A percentile compares a stretch with the other conserved stretches of the same genome.
Conservation (phyloP, 352 stramenopile genomes). For the Phytophthora multivora region DNA sequence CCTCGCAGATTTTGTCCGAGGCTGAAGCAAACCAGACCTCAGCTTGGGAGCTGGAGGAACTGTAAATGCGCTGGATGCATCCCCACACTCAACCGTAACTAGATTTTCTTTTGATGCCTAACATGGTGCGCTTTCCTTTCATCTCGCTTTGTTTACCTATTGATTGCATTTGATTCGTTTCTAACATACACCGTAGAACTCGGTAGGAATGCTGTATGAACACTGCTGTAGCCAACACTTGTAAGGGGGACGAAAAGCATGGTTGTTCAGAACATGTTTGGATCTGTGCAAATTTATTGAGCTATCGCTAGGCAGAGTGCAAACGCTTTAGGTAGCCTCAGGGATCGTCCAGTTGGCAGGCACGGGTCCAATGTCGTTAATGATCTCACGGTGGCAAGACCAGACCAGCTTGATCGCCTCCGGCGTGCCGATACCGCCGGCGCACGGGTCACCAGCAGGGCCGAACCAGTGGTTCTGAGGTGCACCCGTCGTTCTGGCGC, state of each 20-base stretch:
- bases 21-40: slow-evolving; percentile 61
- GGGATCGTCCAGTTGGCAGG: slow-evolving; percentile 79
- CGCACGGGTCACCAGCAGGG: slow-evolving; percentile 95
- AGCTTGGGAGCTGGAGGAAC: slow-evolving; percentile 83
- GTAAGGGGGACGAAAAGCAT: background rate
- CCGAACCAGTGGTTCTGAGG: slow-evolving; percentile 97
- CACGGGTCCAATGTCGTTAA: slow-evolving; percentile 90
- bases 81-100: slow-evolving; percentile 21
- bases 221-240: too few relatives aligned
- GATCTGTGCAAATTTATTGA: slow-evolving; percentile 25
- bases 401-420: slow-evolving; percentile 99
- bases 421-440: slow-evolving; percentile 97
- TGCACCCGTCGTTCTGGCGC: slow-evolving; percentile 95
- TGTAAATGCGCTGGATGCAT: slow-evolving; percentile 47
- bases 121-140: slow-evolving; percentile 17
- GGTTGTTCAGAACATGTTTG: background rate
- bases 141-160: too few relatives aligned
- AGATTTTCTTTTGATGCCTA: slow-evolving; percentile 37
- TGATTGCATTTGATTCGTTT: too few relatives aligned
- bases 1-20: slow-evolving; percentile 63
- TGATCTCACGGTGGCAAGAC: slow-evolving; percentile 98
- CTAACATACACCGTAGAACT: too few relatives aligned
- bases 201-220: too few relatives aligned
- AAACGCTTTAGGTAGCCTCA: slow-evolving; percentile 69
- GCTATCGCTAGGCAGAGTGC: slow-evolving; percentile 5